Base-by-base conservation (phyloP, 495 filamentous ascomycete species). In the Neurospora intermedia region DNA sequence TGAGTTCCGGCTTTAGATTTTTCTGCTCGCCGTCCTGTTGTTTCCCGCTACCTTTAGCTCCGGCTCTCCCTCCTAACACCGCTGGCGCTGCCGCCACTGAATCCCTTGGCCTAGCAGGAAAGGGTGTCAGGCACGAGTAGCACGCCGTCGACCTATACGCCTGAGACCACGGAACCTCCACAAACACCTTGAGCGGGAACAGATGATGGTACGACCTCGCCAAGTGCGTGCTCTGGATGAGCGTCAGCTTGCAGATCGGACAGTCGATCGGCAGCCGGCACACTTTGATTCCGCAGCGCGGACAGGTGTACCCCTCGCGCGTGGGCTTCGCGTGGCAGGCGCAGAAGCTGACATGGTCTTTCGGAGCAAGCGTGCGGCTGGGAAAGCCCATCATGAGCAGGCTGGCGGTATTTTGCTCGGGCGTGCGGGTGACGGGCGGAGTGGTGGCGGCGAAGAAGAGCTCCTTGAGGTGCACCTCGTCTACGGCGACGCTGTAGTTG, bases 301-400 rank as follows among this genome's bases (percentile, higher is more conserved):
- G 94, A 84, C 96, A 99, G 27, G 90, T 82, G 82, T 98, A 99
- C 1, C 96, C 95, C n/a, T 94, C 94, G 42, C 90, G 87, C 13
- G 88, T 93, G 27, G 94, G 91, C 46, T 90, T 90, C 72, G 90
- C 91, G 83, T 99, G 96, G 78, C 96, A 99, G 40, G 94, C 94
- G 78, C 96, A 99, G 69, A 96, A 88, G 73, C 80, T 84, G 75
- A 85, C 78, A n/a, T 88, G 89, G 70, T 91, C 89, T 31, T 82
- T 84, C 18, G 88, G 84, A 72, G 93, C 93, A 69, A 94, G 89
- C n/a, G 91, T 91, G 18, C 96, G 89, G 66, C 91, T 94, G n/a
- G 96, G 96, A 77, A 99, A 99, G 5, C 96, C 96, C 96, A 98
- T 98, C 92, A 94, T 96, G 16, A 99, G 87, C 41, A 98, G 85